Evolutionary conservation across 129 eudicot genomes (phyloP).

Genomic region (Saposhnikovia divaricata): DNA sequence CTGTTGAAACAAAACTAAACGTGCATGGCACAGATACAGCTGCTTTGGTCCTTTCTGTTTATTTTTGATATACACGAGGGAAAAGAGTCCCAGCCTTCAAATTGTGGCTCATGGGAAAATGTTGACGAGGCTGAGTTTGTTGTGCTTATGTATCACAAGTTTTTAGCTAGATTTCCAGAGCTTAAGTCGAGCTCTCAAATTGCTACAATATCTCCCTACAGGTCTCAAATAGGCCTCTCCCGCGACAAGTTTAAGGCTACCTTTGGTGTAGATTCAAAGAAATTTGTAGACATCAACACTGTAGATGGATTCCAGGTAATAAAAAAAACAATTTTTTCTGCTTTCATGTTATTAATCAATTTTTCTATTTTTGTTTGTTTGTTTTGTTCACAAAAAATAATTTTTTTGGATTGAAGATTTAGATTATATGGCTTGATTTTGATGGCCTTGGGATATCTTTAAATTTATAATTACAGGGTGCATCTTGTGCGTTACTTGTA

Average conservation of each 20-base stretch:
- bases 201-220: constrained; percentile 81
- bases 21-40: constrained; percentile 5
- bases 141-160: constrained; percentile 51
- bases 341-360: background rate
- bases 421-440: background rate
- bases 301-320: constrained; percentile 68
- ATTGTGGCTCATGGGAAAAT: constrained; percentile 68
- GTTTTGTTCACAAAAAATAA: background rate
- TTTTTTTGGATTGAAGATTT: too few relatives aligned
- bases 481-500: background rate
- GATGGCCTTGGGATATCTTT: background rate
- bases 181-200: constrained; percentile 66
- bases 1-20: constrained; percentile 57
- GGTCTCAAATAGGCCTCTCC: constrained; percentile 49
- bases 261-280: constrained; percentile 72
- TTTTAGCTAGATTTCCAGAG: constrained; percentile 47
- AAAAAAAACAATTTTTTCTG: background rate
- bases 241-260: constrained; percentile 34
- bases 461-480: too few relatives aligned
- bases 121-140: constrained; percentile 88
- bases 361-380: background rate
- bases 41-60: constrained; percentile 85
- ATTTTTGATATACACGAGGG: constrained; percentile 81
- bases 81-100: constrained; percentile 55
- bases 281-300: constrained; percentile 29